Percentiles rank a stretch among this genome's conserved stretches.
Conservation (phyloP, 2,329 filamentous ascomycete species). For the Mycosphaerella arachidis region DNA sequence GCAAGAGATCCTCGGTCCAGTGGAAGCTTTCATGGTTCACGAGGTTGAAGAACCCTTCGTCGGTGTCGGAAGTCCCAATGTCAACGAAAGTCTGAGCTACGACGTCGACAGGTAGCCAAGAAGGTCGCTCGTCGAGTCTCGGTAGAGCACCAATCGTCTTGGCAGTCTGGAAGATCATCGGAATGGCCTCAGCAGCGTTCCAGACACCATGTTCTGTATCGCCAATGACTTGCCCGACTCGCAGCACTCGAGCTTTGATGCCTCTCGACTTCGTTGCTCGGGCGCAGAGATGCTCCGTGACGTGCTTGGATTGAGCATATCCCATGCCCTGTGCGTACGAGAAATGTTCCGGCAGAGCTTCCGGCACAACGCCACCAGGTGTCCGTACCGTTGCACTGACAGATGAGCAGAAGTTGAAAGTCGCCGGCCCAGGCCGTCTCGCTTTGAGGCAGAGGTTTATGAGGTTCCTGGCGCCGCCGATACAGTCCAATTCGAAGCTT, state of each 20-base stretch:
- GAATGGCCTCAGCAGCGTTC: slow-evolving; percentile 49
- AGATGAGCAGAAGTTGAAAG: slow-evolving; percentile 51
- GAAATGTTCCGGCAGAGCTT: slow-evolving; percentile 32
- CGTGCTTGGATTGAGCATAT: slow-evolving; percentile 1
- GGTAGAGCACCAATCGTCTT: slow-evolving; percentile 46
- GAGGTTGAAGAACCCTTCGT: not conserved
- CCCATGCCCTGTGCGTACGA: slow-evolving; percentile 1
- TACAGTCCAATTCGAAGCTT: slow-evolving; percentile 47
- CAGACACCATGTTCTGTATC: slow-evolving; percentile 45
- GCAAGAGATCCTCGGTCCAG: slow-evolving; percentile 53
- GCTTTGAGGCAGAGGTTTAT: slow-evolving; percentile 37
- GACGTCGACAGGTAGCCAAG: slow-evolving; percentile 44
- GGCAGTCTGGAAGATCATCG: slow-evolving; percentile 47
- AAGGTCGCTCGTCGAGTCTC: slow-evolving; percentile 34
- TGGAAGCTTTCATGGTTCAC: slow-evolving; percentile 48
- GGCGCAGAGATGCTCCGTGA: slow-evolving; percentile 30
- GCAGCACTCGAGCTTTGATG: slow-evolving; percentile 25
- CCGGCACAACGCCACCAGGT: slow-evolving; percentile 31
- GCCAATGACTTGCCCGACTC: slow-evolving; percentile 46
- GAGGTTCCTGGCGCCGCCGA: slow-evolving; percentile 45
- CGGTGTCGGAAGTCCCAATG: slow-evolving; percentile 5
- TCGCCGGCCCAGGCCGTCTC: slow-evolving; percentile 31
- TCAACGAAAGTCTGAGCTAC: slow-evolving; percentile 37
- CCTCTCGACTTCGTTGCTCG: slow-evolving; percentile 26
- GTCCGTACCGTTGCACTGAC: slow-evolving; percentile 38